Conservation (phyloP, 192 early-diverging fungal species). For the Piromyces sp. region DNA sequence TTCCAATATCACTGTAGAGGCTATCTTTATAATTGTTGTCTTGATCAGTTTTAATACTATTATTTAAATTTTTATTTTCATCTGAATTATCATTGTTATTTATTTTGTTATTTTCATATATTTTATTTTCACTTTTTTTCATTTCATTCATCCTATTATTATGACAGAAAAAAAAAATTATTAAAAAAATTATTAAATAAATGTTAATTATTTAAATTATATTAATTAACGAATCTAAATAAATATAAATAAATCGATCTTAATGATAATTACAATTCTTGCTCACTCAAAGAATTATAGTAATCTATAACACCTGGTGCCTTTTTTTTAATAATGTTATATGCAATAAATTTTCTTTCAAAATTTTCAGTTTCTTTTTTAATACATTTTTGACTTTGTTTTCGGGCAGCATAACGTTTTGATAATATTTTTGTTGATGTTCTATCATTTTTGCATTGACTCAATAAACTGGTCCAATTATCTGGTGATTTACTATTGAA, state of each 20-base stretch:
- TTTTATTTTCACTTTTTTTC: no score
- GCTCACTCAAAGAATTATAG: neutral
- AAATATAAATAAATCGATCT: no score
- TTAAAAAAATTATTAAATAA: no score
- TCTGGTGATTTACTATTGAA: neutral
- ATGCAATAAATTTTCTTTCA: neutral
- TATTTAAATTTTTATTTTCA: no score
- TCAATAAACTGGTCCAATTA: neutral
- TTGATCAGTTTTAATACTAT: no score
- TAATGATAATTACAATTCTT: neutral
- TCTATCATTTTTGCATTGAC: neutral
- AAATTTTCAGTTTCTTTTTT: neutral
- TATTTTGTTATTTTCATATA: no score
- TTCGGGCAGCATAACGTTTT: neutral
- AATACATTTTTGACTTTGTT: neutral
- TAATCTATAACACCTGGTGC: neutral
- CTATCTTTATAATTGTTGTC: no score
- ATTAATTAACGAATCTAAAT: no score
- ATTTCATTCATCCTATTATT: no score
- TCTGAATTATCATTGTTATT: no score
- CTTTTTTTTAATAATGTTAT: neutral
- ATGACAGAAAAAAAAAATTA: no score
- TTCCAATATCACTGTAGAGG: neutral
- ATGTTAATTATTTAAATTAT: no score
- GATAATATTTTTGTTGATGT: neutral